These are phyloP conservation scores for Colletotrichum magnum DNA, from an alignment of 2,329 filamentous ascomycete species.

Conservation along the genomic window DNA sequence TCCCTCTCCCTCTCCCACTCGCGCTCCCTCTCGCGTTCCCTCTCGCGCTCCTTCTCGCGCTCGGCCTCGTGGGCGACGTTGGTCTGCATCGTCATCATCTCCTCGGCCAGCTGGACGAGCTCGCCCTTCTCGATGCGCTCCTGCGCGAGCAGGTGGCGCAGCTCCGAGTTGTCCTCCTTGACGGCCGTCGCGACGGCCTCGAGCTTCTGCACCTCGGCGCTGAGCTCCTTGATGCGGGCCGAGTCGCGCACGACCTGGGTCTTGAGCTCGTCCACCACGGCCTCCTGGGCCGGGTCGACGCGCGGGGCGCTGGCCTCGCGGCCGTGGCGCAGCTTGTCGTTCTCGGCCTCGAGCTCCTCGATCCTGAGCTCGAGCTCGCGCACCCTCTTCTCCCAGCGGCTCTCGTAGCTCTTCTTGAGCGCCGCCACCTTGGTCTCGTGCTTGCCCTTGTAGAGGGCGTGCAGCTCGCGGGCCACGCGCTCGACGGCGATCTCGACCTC, in stretches of 20 bases:
- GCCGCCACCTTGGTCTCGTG: conserved; percentile 96
- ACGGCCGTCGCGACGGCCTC: conserved; percentile 80
- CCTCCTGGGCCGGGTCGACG: conserved; percentile 61
- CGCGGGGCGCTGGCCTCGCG: conserved; percentile 77
- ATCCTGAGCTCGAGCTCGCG: conserved; percentile 82
- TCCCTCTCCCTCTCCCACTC: conserved; percentile 37
- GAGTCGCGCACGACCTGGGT: conserved; percentile 74
- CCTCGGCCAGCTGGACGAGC: conserved; percentile 84
- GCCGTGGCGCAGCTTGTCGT: conserved; percentile 78
- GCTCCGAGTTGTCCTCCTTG: conserved; percentile 76
- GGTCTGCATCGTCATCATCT: conserved; percentile 82
- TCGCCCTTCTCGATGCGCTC: conserved; percentile 89
- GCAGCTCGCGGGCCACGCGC: conserved; percentile 93
- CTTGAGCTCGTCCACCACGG: conserved; percentile 66
- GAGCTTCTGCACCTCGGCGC: conserved; percentile 82
- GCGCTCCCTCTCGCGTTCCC: conserved; percentile 2
- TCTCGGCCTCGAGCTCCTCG: conserved; percentile 78
- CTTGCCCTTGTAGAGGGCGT: conserved; percentile 95
- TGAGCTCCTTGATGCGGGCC: conserved; percentile 77
- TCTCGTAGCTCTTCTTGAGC: conserved; percentile 87
- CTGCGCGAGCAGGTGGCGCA: conserved; percentile 76
- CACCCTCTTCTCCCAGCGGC: conserved; percentile 90
- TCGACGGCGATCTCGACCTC: conserved; percentile 90
- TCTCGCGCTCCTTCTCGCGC: conserved; percentile 31
- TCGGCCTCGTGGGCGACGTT: conserved; percentile 51